Percentiles rank a stretch among this genome's conserved stretches.
phyloP scores from a whole-genome alignment of 441 rosid species.

The Iberis amara region DNA sequence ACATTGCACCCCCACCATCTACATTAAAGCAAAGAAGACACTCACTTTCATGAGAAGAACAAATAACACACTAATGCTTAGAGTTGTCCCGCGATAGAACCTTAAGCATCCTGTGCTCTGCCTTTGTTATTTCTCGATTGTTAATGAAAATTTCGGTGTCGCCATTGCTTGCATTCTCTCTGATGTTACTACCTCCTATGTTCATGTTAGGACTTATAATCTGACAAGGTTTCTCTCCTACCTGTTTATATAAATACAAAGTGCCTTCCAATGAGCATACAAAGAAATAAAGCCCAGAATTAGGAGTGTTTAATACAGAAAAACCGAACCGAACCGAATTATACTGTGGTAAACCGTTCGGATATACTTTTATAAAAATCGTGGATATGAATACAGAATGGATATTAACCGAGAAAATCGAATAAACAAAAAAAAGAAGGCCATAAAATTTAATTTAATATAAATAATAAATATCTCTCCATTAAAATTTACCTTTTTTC shows the following conservation, averaged over 20 bases:
- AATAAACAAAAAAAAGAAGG: too few species aligned
- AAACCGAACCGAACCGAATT: too few species aligned
- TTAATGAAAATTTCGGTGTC: conserved; percentile 42
- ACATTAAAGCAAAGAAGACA: conserved; percentile 23
- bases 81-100: conserved; percentile 27
- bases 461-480: too few species aligned
- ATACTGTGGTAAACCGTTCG: too few species aligned
- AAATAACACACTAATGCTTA: conserved; percentile 9
- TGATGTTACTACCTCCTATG: conserved; percentile 36
- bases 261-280: not conserved
- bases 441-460: too few species aligned
- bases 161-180: conserved; percentile 49
- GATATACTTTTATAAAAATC: too few species aligned
- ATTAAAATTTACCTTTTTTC: too few species aligned
- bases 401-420: too few species aligned
- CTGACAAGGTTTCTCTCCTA: conserved; percentile 52
- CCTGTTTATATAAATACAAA: conserved; percentile 32
- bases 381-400: too few species aligned
- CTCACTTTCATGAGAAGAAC: conserved; percentile 6
- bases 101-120: conserved; percentile 50
- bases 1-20: conserved; percentile 47
- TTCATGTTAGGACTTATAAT: conserved; percentile 40
- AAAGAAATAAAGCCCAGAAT: too few species aligned
- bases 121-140: conserved; percentile 44
- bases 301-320: too few species aligned